phyloP scores from a whole-genome alignment of 2,329 filamentous ascomycete species.

The Hymenoscyphus linearis region DNA sequence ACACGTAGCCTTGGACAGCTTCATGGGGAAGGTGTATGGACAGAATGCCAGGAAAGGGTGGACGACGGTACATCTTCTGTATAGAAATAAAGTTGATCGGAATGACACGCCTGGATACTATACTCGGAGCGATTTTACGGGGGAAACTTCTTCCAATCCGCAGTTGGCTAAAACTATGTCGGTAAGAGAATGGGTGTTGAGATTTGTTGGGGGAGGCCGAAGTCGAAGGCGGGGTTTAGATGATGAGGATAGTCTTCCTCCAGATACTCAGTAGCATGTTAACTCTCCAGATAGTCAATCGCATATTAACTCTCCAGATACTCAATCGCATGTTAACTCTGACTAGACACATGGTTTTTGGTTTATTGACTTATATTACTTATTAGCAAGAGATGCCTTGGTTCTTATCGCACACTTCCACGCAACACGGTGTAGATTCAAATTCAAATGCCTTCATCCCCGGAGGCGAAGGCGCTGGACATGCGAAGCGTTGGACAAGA shows the following conservation, averaged over 20 bases:
- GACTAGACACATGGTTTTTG: too few species aligned
- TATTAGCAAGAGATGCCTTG: too few species aligned
- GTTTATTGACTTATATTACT: too few species aligned
- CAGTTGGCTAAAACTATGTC: constrained; percentile 58
- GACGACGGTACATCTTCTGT: constrained; percentile 64
- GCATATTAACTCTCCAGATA: too few species aligned
- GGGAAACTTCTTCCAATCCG: constrained; percentile 33
- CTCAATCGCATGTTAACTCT: too few species aligned
- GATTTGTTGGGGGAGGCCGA: constrained; percentile 52
- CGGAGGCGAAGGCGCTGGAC: too few species aligned
- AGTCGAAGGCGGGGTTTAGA: not conserved
- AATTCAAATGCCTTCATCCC: too few species aligned
- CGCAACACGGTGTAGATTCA: too few species aligned
- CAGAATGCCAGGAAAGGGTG: constrained; percentile 70
- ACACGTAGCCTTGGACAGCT: constrained; percentile 73
- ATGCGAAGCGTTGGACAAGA: too few species aligned
- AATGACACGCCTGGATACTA: constrained; percentile 54
- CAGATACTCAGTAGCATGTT: not conserved
- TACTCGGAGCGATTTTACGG: constrained; percentile 41
- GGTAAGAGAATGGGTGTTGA: constrained; percentile 70
- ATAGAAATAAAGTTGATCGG: constrained; percentile 47
- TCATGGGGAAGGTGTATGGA: constrained; percentile 73
- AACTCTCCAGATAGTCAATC: not conserved
- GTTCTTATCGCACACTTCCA: too few species aligned
- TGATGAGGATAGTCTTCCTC: constrained; percentile 1